Percentiles rank a stretch among this genome's conserved stretches.
phyloP scores from a whole-genome alignment of 2,329 filamentous ascomycete genomes.

The Cryphonectria carpinicola region DNA sequence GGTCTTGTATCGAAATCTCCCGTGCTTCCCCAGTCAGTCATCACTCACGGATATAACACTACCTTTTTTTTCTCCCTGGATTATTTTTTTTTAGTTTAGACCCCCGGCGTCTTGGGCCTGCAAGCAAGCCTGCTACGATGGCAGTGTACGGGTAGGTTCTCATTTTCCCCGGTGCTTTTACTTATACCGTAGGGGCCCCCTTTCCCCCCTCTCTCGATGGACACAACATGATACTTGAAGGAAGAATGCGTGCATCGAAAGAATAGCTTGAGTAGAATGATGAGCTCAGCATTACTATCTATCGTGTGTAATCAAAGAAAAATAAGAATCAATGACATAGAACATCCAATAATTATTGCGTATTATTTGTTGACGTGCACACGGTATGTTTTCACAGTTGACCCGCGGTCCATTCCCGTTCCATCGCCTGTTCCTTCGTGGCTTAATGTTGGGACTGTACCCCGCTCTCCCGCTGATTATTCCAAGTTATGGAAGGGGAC shows the following conservation, averaged over 20 bases:
- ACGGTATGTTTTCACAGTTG: background rate
- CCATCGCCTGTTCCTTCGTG: constrained; percentile 7
- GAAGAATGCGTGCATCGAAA: background rate
- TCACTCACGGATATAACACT: background rate
- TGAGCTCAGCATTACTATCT: background rate
- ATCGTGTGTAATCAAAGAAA: background rate
- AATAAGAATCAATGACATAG: no score
- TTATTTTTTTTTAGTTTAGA: background rate
- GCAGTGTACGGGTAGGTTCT: background rate
- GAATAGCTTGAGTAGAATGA: background rate
- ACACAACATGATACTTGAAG: background rate
- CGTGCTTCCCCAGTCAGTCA: background rate
- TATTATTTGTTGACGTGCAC: background rate
- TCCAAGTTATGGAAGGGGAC: background rate
- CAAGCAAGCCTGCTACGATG: background rate
- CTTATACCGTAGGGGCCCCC: background rate
- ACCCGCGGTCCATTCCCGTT: background rate
- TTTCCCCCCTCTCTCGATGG: no score
- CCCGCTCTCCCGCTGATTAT: background rate
- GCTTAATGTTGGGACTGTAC: background rate
- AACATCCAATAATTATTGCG: background rate
- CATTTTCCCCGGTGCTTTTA: background rate
- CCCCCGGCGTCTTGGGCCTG: background rate
- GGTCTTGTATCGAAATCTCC: constrained; percentile 1
- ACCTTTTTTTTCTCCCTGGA: background rate